Evolutionary conservation across 805 yeast species (phyloP).

Genomic region (Saitoella complicata): DNA sequence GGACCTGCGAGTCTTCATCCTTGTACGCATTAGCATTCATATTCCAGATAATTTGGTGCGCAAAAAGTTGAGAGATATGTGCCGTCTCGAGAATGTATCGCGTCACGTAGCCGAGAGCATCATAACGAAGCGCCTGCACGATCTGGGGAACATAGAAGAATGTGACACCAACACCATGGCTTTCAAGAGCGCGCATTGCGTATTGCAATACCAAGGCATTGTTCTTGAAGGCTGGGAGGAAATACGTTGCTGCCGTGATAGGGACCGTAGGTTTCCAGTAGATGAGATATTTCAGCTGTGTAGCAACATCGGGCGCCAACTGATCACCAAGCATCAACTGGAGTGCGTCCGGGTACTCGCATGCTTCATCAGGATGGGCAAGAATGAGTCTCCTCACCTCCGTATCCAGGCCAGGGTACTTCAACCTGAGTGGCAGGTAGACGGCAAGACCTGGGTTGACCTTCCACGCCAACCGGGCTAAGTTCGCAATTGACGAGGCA

Average conservation of each 20-base stretch:
- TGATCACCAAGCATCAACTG: conserved; percentile 29
- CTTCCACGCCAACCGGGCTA: conserved; percentile 32
- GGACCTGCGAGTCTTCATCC: conserved; percentile 68
- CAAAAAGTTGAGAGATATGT: conserved; percentile 73
- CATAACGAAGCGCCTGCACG: conserved; percentile 81
- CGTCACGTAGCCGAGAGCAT: conserved; percentile 68
- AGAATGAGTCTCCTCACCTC: conserved; percentile 31
- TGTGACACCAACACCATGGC: conserved; percentile 71
- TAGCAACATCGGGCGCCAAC: conserved; percentile 5
- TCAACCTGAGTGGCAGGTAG: conserved; percentile 46
- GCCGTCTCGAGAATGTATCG: conserved; percentile 85
- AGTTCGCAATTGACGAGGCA: conserved; percentile 1
- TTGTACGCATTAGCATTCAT: conserved; percentile 84
- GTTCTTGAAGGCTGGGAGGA: conserved; percentile 54
- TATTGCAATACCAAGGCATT: conserved; percentile 65
- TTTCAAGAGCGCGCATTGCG: conserved; percentile 76
- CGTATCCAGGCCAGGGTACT: conserved; percentile 24
- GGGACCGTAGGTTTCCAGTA: conserved; percentile 72
- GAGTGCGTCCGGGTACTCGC: conserved; percentile 42
- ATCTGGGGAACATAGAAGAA: conserved; percentile 97
- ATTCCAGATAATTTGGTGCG: conserved; percentile 97
- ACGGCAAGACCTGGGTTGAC: conserved; percentile 61
- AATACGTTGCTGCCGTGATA: conserved; percentile 66
- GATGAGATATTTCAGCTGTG: conserved; percentile 19
- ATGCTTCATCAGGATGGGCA: conserved; percentile 42